Evolutionary conservation across 164 flowering plant genomes (phyloP), one percentile per base, ranked within the genome.

Genomic region (Pachysandra terminalis): DNA sequence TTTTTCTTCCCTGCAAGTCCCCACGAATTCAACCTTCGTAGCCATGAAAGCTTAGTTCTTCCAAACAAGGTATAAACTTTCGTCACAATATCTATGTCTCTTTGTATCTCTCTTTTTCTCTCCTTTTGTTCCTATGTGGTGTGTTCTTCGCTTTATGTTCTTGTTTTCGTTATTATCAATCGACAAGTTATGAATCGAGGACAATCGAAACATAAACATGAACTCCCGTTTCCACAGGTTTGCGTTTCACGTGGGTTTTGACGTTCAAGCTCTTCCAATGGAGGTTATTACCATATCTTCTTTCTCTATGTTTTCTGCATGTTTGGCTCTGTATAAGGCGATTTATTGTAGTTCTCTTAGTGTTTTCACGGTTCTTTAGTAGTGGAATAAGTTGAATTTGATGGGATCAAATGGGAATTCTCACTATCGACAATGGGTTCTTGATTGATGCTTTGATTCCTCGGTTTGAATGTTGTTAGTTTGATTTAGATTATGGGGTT

Each of bases 1-100:
- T 26, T 67, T 57, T 62, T 21, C 55, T 23, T 28, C 51, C 24
- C 63, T 59, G 22, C 28, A 25, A 9, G 27, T 28, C 52, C 53
- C 72, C 40, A 15, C 67, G 54, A 73, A 65, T 69, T 73, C 65
- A 61, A 13, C 16, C 45, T 64, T 60, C 66, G 27, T 40, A 15
- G 71, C 74, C 80, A 77, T 73, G 71, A 70, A 67, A 58, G 66
- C 71, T 60, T 26, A 67, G 66, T 60, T 68, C 49, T 64, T 52
- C 64, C 64, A 49, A 64, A 32, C 59, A 61, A 72, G 76, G 77
- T 72, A 67, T 41, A 25, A 16, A 9, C 45, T 48, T n/a, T 25
- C 3, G 15, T 22, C 21, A 45, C 7, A 3, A 32, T 32, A 7
- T 60, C 26, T n/a, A 27, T 59, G 7, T 16, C 6, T 37, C 19